These are phyloP conservation scores for Colletotrichum sp. DNA, from an alignment of 2,329 filamentous ascomycete genomes.

Conservation along the genomic window DNA sequence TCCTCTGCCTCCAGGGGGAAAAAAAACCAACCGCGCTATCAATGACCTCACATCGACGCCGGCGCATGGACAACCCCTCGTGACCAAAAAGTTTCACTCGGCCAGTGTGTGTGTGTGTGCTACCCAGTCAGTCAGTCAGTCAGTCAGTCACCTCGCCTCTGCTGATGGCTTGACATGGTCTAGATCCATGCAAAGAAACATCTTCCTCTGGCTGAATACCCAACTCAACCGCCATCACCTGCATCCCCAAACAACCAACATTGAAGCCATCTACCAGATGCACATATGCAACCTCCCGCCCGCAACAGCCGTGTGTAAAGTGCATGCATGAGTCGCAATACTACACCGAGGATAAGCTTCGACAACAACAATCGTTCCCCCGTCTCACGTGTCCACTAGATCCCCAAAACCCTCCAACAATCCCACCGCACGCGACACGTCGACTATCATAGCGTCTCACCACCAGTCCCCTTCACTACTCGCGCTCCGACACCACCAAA, in stretches of 20 bases:
- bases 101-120: neutral
- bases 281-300: neutral
- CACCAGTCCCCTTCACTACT: neutral
- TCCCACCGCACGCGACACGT: neutral
- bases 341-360: neutral
- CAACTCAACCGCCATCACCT: neutral
- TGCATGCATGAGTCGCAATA: neutral
- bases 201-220: fast-evolving
- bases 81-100: neutral
- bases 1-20: neutral
- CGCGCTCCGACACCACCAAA: neutral
- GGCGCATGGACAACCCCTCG: slow-evolving; percentile 1
- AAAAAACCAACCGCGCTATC: neutral
- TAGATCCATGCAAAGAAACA: neutral
- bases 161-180: neutral
- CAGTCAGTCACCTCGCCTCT: neutral
- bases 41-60: neutral
- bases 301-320: neutral
- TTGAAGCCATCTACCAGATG: neutral
- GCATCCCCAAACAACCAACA: neutral
- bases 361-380: neutral
- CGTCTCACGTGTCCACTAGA: neutral
- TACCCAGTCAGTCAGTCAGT: neutral
- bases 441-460: neutral
- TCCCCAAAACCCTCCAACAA: neutral